Percentiles rank a stretch among this genome's conserved stretches.
Evolutionary conservation across 176 grass and related monocot species (phyloP).

Genomic region (Bolboschoenus planiculmis): DNA sequence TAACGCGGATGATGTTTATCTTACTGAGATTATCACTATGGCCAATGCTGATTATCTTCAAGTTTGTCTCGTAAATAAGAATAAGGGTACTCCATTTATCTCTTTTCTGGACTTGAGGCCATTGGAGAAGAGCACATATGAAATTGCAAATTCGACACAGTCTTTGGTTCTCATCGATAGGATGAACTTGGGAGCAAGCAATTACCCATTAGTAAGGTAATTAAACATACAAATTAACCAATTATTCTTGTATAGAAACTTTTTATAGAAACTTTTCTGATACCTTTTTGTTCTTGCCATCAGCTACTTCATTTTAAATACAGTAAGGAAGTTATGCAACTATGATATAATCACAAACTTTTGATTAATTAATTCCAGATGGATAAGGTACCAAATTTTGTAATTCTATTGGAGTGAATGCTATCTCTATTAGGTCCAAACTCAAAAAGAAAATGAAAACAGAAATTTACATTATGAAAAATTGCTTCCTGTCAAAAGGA

Average conservation of each 20-base stretch:
- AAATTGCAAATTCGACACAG: slow-evolving; percentile 27
- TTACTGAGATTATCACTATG: slow-evolving; percentile 32
- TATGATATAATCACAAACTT: background rate
- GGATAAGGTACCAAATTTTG: background rate
- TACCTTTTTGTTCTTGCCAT: no score
- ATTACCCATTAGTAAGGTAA: slow-evolving; percentile 26
- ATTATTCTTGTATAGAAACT: background rate
- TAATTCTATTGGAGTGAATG: background rate
- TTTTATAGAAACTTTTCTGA: no score
- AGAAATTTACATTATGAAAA: background rate
- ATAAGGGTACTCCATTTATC: slow-evolving; percentile 43
- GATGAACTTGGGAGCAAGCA: background rate
- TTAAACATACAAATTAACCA: background rate
- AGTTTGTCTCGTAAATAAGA: slow-evolving; percentile 44
- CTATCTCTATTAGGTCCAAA: background rate
- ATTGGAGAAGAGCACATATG: slow-evolving; percentile 26
- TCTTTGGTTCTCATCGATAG: background rate
- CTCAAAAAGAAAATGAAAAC: background rate
- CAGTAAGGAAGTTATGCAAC: background rate
- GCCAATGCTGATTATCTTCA: slow-evolving; percentile 38
- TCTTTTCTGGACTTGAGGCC: slow-evolving; percentile 44
- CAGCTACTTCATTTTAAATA: background rate
- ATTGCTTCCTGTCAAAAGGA: background rate
- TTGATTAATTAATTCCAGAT: background rate
- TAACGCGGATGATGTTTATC: slow-evolving; percentile 2